These are phyloP conservation scores for Acacia confusa DNA, from an alignment of 306 rosid genomes.

Conservation along the genomic window DNA sequence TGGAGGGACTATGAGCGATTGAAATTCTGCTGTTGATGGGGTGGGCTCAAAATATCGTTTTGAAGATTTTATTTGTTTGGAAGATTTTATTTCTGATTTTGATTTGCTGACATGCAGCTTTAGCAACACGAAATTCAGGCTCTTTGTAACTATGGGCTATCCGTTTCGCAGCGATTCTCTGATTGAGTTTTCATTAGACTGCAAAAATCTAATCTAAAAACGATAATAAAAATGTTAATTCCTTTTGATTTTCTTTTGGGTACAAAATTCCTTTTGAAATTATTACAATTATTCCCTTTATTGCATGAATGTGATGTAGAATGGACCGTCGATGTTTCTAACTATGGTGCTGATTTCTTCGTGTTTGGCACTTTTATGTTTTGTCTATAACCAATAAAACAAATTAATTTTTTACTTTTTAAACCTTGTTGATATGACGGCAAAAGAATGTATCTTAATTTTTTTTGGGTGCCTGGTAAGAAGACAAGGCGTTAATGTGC, in stretches of 20 bases:
- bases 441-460: neutral
- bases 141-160: neutral
- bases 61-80: neutral
- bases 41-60: constrained; percentile 22
- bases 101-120: constrained; percentile 22
- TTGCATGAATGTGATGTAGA: neutral
- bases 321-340: neutral
- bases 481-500: neutral
- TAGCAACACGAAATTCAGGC: neutral
- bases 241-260: too few species aligned
- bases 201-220: neutral
- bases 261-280: neutral
- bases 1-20: constrained; percentile 22
- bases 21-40: constrained; percentile 21
- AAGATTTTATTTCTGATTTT: neutral
- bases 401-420: neutral
- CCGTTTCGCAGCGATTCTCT: neutral
- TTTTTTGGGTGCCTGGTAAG: neutral
- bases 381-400: neutral
- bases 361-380: neutral
- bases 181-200: neutral
- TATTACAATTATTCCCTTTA: neutral
- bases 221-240: too few species aligned
- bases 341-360: neutral
- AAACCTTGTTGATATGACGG: neutral